Evolutionary conservation across 371 early-diverging fungal genomes (phyloP).

Genomic region (Umbelopsis sp.): DNA sequence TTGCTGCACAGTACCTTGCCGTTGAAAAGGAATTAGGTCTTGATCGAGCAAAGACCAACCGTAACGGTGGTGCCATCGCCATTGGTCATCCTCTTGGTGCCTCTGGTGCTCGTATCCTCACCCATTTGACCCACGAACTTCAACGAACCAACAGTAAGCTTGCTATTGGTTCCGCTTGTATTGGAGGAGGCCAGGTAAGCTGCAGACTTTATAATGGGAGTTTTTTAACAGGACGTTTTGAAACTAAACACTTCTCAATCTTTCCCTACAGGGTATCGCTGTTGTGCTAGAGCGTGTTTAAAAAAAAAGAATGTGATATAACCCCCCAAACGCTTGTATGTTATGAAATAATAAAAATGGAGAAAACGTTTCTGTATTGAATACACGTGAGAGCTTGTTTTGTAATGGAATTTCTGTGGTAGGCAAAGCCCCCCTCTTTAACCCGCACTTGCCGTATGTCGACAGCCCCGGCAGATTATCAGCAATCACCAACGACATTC

Average conservation of each 20-base stretch:
- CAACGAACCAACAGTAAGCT: slow-evolving; percentile 79
- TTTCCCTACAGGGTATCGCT: slow-evolving; percentile 46
- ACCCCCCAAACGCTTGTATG: neutral
- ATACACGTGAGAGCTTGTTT: neutral
- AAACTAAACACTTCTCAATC: neutral
- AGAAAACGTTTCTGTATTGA: too few species aligned
- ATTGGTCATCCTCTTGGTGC: slow-evolving; percentile 98
- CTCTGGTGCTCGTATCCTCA: slow-evolving; percentile 93
- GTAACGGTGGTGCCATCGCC: slow-evolving; percentile 95
- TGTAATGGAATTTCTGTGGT: neutral
- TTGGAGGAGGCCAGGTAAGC: slow-evolving; percentile 87
- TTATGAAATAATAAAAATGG: neutral
- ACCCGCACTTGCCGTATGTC: neutral
- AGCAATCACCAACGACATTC: neutral
- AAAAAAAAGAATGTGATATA: slow-evolving; percentile 2
- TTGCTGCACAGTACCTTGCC: slow-evolving; percentile 92
- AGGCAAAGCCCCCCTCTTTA: neutral
- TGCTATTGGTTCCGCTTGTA: slow-evolving; percentile 94
- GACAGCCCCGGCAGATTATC: slow-evolving; percentile 12
- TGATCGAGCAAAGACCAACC: slow-evolving; percentile 80
- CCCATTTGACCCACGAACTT: slow-evolving; percentile 85
- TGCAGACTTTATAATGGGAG: slow-evolving; percentile 32
- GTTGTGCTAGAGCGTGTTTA: slow-evolving; percentile 57
- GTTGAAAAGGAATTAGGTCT: slow-evolving; percentile 89
- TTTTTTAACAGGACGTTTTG: too few species aligned